Conservation (phyloP, 2,329 filamentous ascomycete genomes). For the Paraphoma sp. region DNA sequence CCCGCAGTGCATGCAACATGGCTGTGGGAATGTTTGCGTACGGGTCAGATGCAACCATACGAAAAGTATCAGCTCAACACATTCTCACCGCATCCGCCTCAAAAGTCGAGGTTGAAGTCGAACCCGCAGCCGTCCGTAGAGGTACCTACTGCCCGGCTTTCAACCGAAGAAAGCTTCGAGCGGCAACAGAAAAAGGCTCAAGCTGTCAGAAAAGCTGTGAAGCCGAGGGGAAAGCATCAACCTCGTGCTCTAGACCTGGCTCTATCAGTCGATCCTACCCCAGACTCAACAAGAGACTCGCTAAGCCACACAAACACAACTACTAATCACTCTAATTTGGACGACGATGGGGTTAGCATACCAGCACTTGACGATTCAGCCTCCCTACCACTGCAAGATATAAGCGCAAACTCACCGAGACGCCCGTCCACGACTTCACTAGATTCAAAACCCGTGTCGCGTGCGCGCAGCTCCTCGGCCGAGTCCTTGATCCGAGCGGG, state of each 20-base stretch:
- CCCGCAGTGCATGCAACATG: conserved; percentile 83
- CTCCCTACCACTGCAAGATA: conserved; percentile 37
- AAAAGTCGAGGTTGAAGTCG: conserved; percentile 17
- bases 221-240: conserved; percentile 20
- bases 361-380: conserved; percentile 27
- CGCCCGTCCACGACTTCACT: conserved; percentile 37
- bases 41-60: conserved; percentile 56
- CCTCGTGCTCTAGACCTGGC: conserved; percentile 34
- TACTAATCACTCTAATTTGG: conserved; percentile 8
- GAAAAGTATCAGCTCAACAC: conserved; percentile 48
- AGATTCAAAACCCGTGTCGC: conserved; percentile 20
- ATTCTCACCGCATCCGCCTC: conserved; percentile 14
- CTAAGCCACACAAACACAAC: conserved; percentile 14
- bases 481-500: conserved; percentile 28
- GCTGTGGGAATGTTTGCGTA: conserved; percentile 80
- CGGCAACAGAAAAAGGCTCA: conserved; percentile 27
- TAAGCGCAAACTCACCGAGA: conserved; percentile 38
- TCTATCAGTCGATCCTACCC: conserved; percentile 23
- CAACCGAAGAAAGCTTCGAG: conserved; percentile 30
- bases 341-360: conserved; percentile 18
- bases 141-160: conserved; percentile 26
- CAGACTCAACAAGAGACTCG: conserved; percentile 26
- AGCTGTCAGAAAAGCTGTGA: conserved; percentile 17
- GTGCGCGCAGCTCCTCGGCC: conserved; percentile 25
- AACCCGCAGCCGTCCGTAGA: conserved; percentile 19